phyloP scores from a whole-genome alignment of 495 filamentous ascomycete genomes.

The Neurospora sp. region DNA sequence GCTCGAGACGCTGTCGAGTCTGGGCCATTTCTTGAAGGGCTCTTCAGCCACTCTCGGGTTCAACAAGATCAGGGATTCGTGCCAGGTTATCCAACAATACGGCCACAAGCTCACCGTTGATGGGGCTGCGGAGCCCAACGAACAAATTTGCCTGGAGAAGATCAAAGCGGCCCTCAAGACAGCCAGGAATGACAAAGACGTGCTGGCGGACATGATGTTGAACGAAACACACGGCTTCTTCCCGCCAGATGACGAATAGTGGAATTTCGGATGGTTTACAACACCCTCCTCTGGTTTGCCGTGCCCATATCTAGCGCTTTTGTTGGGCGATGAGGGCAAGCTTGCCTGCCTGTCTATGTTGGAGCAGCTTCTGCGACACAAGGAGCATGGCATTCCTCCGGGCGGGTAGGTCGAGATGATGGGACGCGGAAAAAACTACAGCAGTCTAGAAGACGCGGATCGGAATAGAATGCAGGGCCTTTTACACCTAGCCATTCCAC shows the following conservation, averaged over 20 bases:
- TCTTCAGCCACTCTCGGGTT: slow-evolving; percentile 95
- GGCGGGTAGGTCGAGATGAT: neutral
- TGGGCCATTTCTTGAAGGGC: slow-evolving; percentile 95
- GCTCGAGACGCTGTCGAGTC: slow-evolving; percentile 61
- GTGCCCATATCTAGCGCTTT: neutral
- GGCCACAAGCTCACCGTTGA: slow-evolving; percentile 70
- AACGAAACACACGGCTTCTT: slow-evolving; percentile 14
- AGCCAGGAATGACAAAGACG: slow-evolving; percentile 68
- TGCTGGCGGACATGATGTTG: slow-evolving; percentile 60
- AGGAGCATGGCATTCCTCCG: neutral
- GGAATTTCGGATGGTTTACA: neutral
- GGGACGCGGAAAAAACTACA: neutral
- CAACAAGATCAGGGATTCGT: slow-evolving; percentile 82
- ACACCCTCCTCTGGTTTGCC: neutral
- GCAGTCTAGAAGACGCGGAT: neutral
- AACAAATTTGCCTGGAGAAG: slow-evolving; percentile 51
- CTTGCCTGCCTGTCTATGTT: neutral
- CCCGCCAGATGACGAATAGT: neutral
- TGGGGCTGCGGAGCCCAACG: slow-evolving; percentile 55
- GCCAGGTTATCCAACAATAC: slow-evolving; percentile 93
- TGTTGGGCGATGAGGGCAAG: neutral
- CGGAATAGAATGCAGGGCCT: neutral
- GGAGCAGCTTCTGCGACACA: neutral
- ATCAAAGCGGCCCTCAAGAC: slow-evolving; percentile 59
- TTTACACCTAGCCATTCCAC: neutral